Base-by-base conservation (phyloP, 768 basidiomycete species). In the Galerina sulciceps region DNA sequence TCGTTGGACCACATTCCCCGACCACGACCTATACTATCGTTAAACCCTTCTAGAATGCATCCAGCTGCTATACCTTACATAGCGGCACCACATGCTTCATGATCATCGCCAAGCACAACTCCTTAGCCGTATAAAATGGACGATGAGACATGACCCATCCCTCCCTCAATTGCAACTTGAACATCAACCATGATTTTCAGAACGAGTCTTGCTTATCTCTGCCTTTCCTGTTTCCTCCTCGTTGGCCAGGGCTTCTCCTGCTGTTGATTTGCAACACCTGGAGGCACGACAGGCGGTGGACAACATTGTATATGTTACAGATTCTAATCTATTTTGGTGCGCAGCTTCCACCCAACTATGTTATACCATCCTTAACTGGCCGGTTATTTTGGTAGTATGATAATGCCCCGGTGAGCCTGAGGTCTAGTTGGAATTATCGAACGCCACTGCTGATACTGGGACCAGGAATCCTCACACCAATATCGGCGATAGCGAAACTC, bases 401-500 rank as follows among this genome's bases (percentile, higher is more conserved):
- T 82, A 46, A 76, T 82, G 76, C 80, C 81, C 49, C 74, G 77
- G 76, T 78, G 60, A 36, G 62, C 50, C 26, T 8, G 1, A 31
- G 26, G 26, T 3, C 2, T 31, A 5, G 5, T 31, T 31, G 26
- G 0, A 8, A 31, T 31, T 31, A 31, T 31, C 8, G 26, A 31
- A 8, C 2, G 26, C 26, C 4, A 2, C 1, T 31, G 0, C 2
- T 31, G 26, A 31, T 31, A 3, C 26, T 31, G 4, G 36, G 2
- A 14, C 38, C 36, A 80, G 82, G n/a, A 65, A 78, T 38, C 70
- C 79, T 0, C 80, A 85, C 65, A 85, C 83, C 11, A 77, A 83
- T 62, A 80, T 85, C 55, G 84, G 84, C 4, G 81, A 82, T 65
- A 82, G 79, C 59, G 82, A 85, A 60, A 71, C 78, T 54, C 78